Evolutionary conservation across 2,329 filamentous ascomycete genomes (phyloP), one percentile per base, ranked within the genome.

Genomic region (Aspergillus pseudoterreus): DNA sequence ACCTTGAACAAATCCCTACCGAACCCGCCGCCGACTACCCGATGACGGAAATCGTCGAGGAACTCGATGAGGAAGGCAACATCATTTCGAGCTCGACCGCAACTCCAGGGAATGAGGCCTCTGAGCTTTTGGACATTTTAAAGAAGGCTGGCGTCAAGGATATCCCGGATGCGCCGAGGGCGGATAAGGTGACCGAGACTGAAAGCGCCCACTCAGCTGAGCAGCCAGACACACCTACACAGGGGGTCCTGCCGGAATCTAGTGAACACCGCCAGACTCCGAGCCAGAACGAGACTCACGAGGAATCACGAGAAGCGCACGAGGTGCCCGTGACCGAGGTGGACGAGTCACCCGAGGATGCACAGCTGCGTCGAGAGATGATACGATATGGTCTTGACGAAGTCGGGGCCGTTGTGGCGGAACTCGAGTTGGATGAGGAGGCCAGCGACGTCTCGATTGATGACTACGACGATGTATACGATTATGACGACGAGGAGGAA

Each of bases 11-110:
- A 21, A 81, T 85, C 0, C 83, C 85, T 49, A 30, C 38, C 17
- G 84, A 87, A 54, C 86, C 88, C 54, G 84, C 85, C 11, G 85
- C 84, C 1, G 61, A 63, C 27, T 75, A 91, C 47, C 88, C 91
- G 0, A 82, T 97, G 52, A 92, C 88, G 30, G 94, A 97, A 62
- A 97, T 99, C 58, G 78, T 90, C 49, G 94, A 99, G 71, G 84
- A 95, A 73, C 77, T 97, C 21, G 94, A 97, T 64, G 92, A 96
- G 8, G 83, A 95, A 10, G 94, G 86, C 50, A 94, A 95, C 63
- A 81, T 97, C 4, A 71, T 96, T 45, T 88, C 83, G 0, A 84
- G 81, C 60, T 81, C 76, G 50, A 73, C 87, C 27, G 82, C 84
- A 35, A 82, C 75, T n/a, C 87, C 90, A 0, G 86, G 85, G 6